Conservation (phyloP, 176 grass and related monocot species). For the Avena atlantica region DNA sequence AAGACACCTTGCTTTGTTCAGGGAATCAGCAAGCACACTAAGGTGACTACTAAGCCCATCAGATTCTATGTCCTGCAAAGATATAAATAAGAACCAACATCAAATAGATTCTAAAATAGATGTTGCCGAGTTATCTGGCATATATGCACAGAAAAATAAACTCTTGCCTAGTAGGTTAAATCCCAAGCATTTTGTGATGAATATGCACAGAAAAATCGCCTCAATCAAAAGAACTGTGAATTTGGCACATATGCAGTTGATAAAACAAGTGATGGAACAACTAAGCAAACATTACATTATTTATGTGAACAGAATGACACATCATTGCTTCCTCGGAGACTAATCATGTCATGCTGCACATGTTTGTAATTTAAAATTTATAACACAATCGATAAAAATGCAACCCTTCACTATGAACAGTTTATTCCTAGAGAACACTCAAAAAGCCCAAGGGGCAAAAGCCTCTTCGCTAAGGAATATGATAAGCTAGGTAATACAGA, state of each 20-base stretch:
- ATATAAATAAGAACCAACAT: not conserved
- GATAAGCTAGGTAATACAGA: not conserved
- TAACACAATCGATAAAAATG: not conserved
- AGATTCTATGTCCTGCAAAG: constrained; percentile 80
- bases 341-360: not conserved
- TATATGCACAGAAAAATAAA: not conserved
- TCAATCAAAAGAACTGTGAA: not conserved
- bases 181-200: not conserved
- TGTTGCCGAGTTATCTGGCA: not conserved
- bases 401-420: not conserved
- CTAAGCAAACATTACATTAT: not conserved
- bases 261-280: not conserved
- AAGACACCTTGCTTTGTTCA: constrained; percentile 75
- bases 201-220: not conserved
- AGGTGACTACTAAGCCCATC: constrained; percentile 79
- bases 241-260: not conserved
- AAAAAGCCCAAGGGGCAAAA: not conserved
- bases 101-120: not conserved
- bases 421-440: not conserved
- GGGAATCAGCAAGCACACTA: constrained; percentile 64
- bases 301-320: not conserved
- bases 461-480: not conserved
- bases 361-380: not conserved
- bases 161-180: not conserved
- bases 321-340: not conserved